Conservation (phyloP, 2,329 filamentous ascomycete species). For the Trichoderma arundinaceum region DNA sequence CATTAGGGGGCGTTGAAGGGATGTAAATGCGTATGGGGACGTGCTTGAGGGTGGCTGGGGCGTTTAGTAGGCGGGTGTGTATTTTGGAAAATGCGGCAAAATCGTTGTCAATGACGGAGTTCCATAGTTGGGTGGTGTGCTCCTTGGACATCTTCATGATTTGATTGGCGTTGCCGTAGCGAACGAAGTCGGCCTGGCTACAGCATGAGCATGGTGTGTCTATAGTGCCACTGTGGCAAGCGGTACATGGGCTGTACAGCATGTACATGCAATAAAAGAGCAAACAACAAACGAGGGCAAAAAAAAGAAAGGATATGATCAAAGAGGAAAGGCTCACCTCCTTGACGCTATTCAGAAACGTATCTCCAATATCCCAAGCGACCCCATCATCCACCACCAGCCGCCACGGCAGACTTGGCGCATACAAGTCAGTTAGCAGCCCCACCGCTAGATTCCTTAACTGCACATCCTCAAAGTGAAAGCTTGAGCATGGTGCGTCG, state of each 20-base stretch:
- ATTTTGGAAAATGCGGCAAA: constrained; percentile 74
- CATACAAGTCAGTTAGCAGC: constrained; percentile 63
- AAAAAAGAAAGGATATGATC: background rate
- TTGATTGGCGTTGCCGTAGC: constrained; percentile 85
- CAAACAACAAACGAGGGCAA: background rate
- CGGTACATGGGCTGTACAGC: background rate
- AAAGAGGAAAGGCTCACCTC: constrained; percentile 51
- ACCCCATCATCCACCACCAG: constrained; percentile 60
- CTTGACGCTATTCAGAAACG: constrained; percentile 68
- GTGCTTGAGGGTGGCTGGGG: constrained; percentile 75
- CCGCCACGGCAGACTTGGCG: constrained; percentile 59
- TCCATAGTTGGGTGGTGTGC: constrained; percentile 83
- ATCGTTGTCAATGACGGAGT: constrained; percentile 78
- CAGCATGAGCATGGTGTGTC: constrained; percentile 17
- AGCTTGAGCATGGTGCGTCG: constrained; percentile 60
- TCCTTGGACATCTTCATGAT: constrained; percentile 89
- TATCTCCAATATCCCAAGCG: constrained; percentile 66
- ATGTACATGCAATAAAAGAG: constrained; percentile 5
- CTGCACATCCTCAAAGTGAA: constrained; percentile 62
- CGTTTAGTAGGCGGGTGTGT: constrained; percentile 76
- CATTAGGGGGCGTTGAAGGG: constrained; percentile 62
- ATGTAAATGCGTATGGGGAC: constrained; percentile 91
- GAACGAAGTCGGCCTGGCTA: constrained; percentile 75
- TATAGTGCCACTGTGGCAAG: constrained; percentile 12
- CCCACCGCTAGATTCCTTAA: constrained; percentile 60